Conservation (phyloP, 2,329 filamentous ascomycete species). For the Bipolaris oryzae region DNA sequence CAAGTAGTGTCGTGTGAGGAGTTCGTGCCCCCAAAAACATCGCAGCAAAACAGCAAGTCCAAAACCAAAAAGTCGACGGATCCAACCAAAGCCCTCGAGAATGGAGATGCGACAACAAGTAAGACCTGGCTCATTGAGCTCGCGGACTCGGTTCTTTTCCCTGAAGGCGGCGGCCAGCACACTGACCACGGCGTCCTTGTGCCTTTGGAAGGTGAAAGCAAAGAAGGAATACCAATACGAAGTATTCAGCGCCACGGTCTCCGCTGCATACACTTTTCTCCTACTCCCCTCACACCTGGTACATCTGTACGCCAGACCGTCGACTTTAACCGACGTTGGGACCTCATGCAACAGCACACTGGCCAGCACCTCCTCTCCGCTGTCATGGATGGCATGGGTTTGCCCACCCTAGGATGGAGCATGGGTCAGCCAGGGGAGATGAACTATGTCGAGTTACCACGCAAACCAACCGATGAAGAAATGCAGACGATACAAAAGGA, state of each 20-base stretch:
- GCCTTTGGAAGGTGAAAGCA: conserved; percentile 20
- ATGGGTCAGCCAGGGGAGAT: conserved; percentile 43
- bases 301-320: conserved; percentile 37
- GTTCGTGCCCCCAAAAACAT: conserved; percentile 28
- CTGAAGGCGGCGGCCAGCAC: conserved; percentile 43
- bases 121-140: conserved; percentile 41
- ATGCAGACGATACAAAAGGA: conserved; percentile 32
- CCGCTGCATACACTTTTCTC: conserved; percentile 74
- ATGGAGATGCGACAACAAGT: conserved; percentile 11
- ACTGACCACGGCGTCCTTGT: conserved; percentile 40
- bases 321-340: conserved; percentile 40
- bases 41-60: conserved; percentile 26
- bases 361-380: conserved; percentile 45
- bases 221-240: conserved; percentile 33
- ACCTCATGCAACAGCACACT: conserved; percentile 46
- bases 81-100: conserved; percentile 23
- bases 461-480: conserved; percentile 37
- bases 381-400: conserved; percentile 39
- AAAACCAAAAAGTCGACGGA: conserved; percentile 38
- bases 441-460: conserved; percentile 43
- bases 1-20: conserved; percentile 42
- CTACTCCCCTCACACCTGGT: conserved; percentile 86
- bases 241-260: conserved; percentile 56
- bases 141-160: conserved; percentile 42
- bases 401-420: conserved; percentile 40